Percentiles rank a stretch among this genome's conserved stretches.
Conservation (phyloP, 139 green algal species). For the Chlorella sp. region DNA sequence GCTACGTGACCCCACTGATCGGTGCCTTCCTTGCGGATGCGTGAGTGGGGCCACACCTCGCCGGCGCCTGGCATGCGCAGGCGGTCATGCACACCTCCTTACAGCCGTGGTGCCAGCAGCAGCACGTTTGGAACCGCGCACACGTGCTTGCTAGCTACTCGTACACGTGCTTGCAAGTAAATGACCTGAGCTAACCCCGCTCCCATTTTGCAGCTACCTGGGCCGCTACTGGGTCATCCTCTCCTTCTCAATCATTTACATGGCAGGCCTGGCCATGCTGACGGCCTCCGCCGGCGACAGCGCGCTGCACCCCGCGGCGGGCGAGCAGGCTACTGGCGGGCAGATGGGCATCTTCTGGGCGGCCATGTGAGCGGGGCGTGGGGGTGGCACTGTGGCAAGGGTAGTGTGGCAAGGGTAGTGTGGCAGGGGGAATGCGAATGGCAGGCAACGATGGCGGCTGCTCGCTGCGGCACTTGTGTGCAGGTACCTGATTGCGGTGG, state of each 20-base stretch:
- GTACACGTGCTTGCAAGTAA: too few relatives aligned
- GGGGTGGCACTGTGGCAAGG: too few relatives aligned
- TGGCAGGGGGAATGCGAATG: not conserved
- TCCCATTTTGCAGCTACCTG: conserved; percentile 36
- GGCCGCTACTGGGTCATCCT: conserved; percentile 95
- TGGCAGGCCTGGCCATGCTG: conserved; percentile 50
- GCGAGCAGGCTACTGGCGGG: conserved; percentile 3
- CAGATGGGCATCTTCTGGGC: conserved; percentile 35
- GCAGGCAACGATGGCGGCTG: too few relatives aligned
- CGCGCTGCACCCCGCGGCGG: not conserved
- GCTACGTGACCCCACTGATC: conserved; percentile 93
- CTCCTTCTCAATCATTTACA: conserved; percentile 89
- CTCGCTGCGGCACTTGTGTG: too few relatives aligned
- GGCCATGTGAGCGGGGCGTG: not conserved
- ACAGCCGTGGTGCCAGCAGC: too few relatives aligned
- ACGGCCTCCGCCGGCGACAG: conserved; percentile 1
- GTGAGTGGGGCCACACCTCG: too few relatives aligned
- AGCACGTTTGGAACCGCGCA: too few relatives aligned
- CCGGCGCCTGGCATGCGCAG: too few relatives aligned
- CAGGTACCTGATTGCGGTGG: conserved; percentile 90
- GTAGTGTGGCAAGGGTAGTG: too few relatives aligned
- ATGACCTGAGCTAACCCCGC: too few relatives aligned
- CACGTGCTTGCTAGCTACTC: too few relatives aligned
- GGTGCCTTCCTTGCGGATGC: conserved; percentile 91
- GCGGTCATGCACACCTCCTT: too few relatives aligned